A percentile compares a stretch with the other conserved stretches of the same genome.
These are phyloP conservation scores for Annulohypoxylon maeteangense DNA, from an alignment of 495 filamentous ascomycete species.

Conservation along the genomic window DNA sequence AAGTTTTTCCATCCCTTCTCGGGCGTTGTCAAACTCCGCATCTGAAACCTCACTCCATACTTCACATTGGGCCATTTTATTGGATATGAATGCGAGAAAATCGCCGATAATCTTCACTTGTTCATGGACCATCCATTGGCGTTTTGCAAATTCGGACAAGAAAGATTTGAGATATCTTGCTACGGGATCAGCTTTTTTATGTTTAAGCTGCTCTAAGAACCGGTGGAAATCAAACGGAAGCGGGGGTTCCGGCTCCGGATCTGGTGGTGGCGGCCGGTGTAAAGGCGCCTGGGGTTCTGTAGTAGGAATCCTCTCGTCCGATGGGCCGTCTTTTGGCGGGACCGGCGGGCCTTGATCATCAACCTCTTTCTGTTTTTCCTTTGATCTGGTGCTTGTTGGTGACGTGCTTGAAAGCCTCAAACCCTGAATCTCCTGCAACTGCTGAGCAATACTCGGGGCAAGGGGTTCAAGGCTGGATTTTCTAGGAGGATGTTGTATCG, in stretches of 20 bases:
- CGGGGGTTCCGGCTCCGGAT: conserved; percentile 88
- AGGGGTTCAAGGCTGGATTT: conserved; percentile 84
- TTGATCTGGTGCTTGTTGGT: conserved; percentile 49
- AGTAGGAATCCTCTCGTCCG: conserved; percentile 50
- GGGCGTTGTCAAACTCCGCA: conserved; percentile 96
- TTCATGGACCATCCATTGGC: conserved; percentile 99
- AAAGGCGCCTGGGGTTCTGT: conserved; percentile 60
- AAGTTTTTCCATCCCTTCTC: conserved; percentile 99
- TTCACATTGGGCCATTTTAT: conserved; percentile 98
- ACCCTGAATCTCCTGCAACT: conserved; percentile 59
- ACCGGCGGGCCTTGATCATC: conserved; percentile 62
- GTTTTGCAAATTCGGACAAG: conserved; percentile 92
- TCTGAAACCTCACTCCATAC: conserved; percentile 97
- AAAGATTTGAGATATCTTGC: conserved; percentile 96
- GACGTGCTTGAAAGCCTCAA: conserved; percentile 55
- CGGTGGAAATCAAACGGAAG: conserved; percentile 98
- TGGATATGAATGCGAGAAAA: conserved; percentile 96
- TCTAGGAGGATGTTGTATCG: conserved; percentile 77
- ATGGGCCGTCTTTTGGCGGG: conserved; percentile 60
- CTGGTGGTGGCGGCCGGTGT: conserved; percentile 78
- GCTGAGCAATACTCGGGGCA: conserved; percentile 57
- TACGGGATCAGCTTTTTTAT: conserved; percentile 95
- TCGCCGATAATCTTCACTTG: conserved; percentile 99
- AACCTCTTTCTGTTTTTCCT: conserved; percentile 49
- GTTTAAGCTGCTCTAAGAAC: conserved; percentile 93